Base-by-base conservation (phyloP, 768 basidiomycete genomes). In the Tylopilus vinaceipallidus region DNA sequence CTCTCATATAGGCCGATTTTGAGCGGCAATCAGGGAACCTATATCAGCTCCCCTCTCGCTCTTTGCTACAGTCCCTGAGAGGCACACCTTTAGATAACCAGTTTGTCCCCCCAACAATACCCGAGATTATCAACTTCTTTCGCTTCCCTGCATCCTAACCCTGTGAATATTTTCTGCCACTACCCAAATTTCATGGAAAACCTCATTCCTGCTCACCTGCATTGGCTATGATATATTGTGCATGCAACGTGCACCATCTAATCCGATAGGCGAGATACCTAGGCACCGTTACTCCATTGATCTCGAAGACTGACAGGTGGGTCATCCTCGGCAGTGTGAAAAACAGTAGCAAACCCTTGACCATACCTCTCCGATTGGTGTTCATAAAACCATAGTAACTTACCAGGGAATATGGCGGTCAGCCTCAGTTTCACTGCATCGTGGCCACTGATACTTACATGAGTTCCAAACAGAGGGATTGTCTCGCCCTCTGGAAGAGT, bases 41-140 rank as follows among this genome's bases (percentile, higher is more conserved):
- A 10, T 1, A 1, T 35, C 19, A 26, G 40, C 30, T 41, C 11
- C 13, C 0, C n/a, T 7, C 10, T 24, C 33, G 34, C 22, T 49
- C 39, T 17, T n/a, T 33, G 16, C 8, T 22, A 20, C 14, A n/a
- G 29, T 42, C n/a, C 4, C 50, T 22, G 48, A 39, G 38, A 41
- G 13, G 6, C 13, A 48, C 2, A 26, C 16, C 36, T 4, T 30
- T 29, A 34, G 42, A 39, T 42, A 26, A 57, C 24, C 16, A 45
- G 4, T 10, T 43, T 8, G 22, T 22, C 3, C 19, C 4, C 33
- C 13, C 17, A 45, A 44, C 27, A n/a, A 45, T 20, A 35, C 19
- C 33, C 22, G 33, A 42, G 30, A 57, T 27, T 34, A 37, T 7
- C 22, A 6, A 7, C 37, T 50, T 53, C 40, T 36, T 42, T 55